phyloP scores from a whole-genome alignment of 345 rosid genomes.

The Conringia planisiliqua region DNA sequence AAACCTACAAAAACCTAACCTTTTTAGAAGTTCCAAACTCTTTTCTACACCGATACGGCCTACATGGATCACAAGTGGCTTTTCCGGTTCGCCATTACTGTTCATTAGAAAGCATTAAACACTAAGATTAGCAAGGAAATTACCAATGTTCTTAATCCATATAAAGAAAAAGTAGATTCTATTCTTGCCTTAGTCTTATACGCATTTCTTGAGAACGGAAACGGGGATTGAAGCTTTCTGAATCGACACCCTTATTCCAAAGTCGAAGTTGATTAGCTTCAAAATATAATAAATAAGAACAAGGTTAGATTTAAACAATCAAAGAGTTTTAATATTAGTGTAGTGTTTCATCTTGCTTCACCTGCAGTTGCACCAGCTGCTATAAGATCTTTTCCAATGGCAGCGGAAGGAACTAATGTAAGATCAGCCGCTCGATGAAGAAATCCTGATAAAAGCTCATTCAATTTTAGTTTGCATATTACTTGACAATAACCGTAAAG shows the following conservation, averaged over 20 bases:
- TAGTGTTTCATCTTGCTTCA: slow-evolving; percentile 20
- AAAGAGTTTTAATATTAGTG: background rate
- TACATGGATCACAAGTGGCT: slow-evolving; percentile 86
- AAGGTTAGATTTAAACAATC: slow-evolving; percentile 16
- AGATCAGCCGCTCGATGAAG: slow-evolving; percentile 99
- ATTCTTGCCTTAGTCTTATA: slow-evolving; percentile 60
- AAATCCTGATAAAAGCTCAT: slow-evolving; percentile 52
- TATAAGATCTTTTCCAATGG: slow-evolving; percentile 79
- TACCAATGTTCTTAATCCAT: background rate
- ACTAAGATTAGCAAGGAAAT: background rate
- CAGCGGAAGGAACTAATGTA: slow-evolving; percentile 92
- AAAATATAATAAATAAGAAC: background rate
- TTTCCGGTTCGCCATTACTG: slow-evolving; percentile 91
- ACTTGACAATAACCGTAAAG: background rate
- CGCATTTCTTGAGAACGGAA: slow-evolving; percentile 81
- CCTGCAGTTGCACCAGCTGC: slow-evolving; percentile 91
- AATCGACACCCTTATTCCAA: slow-evolving; percentile 99
- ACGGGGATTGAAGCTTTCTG: slow-evolving; percentile 84
- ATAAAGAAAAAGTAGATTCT: background rate
- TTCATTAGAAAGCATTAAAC: slow-evolving; percentile 17
- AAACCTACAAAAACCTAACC: slow-evolving; percentile 38
- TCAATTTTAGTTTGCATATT: background rate
- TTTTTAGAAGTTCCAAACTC: slow-evolving; percentile 91
- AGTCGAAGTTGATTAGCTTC: slow-evolving; percentile 91
- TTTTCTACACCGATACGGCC: slow-evolving; percentile 96